Percentiles rank a stretch among this genome's conserved stretches.
Evolutionary conservation across 2,329 filamentous ascomycete genomes (phyloP).

Genomic region (Incumbomyces lentus): DNA sequence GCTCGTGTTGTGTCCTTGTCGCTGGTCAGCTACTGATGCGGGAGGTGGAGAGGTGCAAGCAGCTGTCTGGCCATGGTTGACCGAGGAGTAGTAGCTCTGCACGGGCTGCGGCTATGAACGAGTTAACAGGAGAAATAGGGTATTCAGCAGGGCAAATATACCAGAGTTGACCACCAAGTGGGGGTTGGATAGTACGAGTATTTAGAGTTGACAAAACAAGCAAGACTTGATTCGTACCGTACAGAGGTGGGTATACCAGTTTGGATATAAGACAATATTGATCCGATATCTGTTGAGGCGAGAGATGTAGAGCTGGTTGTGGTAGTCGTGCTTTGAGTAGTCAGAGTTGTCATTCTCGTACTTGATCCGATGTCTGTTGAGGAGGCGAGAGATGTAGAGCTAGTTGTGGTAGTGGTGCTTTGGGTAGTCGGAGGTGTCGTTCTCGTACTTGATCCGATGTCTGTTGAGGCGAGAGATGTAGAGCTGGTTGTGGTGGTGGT

Average conservation of each 20-base stretch:
- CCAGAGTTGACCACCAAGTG: too few species aligned
- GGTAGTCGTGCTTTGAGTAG: background rate
- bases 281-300: background rate
- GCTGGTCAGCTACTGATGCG: too few species aligned
- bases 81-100: too few species aligned
- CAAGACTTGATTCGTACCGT: slow-evolving; percentile 46
- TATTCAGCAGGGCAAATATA: too few species aligned
- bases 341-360: background rate
- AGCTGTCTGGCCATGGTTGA: too few species aligned
- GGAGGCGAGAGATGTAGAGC: background rate
- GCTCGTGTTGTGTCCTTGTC: too few species aligned
- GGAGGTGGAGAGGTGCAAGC: too few species aligned
- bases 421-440: too few species aligned
- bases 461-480: background rate
- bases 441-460: slow-evolving; percentile 2
- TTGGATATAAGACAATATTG: slow-evolving; percentile 39
- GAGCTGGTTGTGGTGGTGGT: background rate
- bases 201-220: slow-evolving; percentile 39
- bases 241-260: slow-evolving; percentile 50
- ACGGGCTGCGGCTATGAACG: too few species aligned
- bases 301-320: background rate
- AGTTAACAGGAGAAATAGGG: too few species aligned
- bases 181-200: too few species aligned
- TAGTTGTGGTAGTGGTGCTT: background rate
- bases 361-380: background rate